Percentiles rank a stretch among this genome's conserved stretches.
Conservation (phyloP, 2,329 filamentous ascomycete species). For the Proliferodiscus dingleyae region DNA sequence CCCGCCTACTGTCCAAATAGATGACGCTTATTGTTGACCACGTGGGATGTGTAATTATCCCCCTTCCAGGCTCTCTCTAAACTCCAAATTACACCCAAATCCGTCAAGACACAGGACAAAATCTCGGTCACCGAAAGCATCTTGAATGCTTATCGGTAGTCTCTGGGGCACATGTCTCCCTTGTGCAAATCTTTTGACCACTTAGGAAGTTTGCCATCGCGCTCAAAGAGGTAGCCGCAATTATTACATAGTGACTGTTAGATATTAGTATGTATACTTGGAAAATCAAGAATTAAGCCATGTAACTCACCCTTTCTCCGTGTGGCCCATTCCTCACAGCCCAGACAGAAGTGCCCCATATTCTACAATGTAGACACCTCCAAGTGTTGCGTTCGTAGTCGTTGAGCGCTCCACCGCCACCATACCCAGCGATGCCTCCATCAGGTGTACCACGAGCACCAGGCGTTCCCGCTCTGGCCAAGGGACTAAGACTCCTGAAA, state of each 20-base stretch:
- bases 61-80: constrained; percentile 8
- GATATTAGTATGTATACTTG: constrained; percentile 21
- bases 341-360: constrained; percentile 91
- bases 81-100: constrained; percentile 12
- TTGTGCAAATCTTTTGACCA: constrained; percentile 68
- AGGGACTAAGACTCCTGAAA: constrained; percentile 82
- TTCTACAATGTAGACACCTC: constrained; percentile 81
- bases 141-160: constrained; percentile 27
- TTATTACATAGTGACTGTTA: constrained; percentile 77
- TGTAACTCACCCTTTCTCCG: constrained; percentile 67
- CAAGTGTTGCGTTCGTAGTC: constrained; percentile 77
- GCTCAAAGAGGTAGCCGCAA: constrained; percentile 84
- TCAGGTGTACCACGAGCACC: constrained; percentile 77
- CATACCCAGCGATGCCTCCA: constrained; percentile 65
- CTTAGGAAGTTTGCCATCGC: constrained; percentile 75
- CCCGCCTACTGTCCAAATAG: constrained; percentile 3
- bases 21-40: constrained; percentile 7
- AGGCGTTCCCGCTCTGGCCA: constrained; percentile 62
- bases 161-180: constrained; percentile 24
- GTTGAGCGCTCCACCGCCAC: constrained; percentile 53
- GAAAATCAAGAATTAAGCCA: not conserved
- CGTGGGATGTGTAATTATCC: constrained; percentile 11
- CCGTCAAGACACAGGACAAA: constrained; percentile 6
- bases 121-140: not conserved
- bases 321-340: constrained; percentile 86